phyloP scores from a whole-genome alignment of 768 basidiomycete genomes.

The Postia placenta region DNA sequence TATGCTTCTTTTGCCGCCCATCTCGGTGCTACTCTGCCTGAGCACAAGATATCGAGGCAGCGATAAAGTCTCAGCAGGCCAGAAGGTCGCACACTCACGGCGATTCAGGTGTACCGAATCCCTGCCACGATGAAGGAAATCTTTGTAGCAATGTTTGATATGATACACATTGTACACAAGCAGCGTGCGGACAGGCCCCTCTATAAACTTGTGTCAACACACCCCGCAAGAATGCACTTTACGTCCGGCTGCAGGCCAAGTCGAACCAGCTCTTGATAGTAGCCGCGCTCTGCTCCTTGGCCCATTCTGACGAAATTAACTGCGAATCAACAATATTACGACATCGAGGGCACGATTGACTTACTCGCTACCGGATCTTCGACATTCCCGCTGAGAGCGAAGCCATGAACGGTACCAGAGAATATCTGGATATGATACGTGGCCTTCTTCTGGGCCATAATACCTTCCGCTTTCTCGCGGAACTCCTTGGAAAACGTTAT shows the following conservation, averaged over 20 bases:
- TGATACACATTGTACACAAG: too few relatives aligned
- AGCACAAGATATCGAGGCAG: background rate
- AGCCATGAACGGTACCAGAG: conserved; percentile 36
- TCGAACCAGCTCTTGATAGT: conserved; percentile 16
- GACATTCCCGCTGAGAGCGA: conserved; percentile 27
- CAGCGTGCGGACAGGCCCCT: too few relatives aligned
- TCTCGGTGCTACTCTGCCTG: background rate
- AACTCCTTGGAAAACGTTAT: conserved; percentile 44
- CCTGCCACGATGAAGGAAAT: too few relatives aligned
- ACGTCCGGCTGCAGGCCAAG: too few relatives aligned
- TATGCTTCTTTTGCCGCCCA: too few relatives aligned
- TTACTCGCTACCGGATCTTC: conserved; percentile 7
- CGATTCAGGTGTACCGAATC: too few relatives aligned
- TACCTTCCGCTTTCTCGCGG: conserved; percentile 51
- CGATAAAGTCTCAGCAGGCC: too few relatives aligned
- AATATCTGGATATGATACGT: conserved; percentile 55
- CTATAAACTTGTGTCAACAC: too few relatives aligned
- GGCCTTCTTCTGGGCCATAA: conserved; percentile 43
- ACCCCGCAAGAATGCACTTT: too few relatives aligned
- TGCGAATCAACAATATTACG: background rate
- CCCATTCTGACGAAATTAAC: conserved; percentile 7
- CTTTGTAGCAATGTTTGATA: too few relatives aligned
- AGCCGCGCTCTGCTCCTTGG: conserved; percentile 13
- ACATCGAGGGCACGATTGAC: background rate
- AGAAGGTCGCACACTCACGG: too few relatives aligned